Evolutionary conservation across 257 asterid species (phyloP).

Genomic region (Capsicum baccatum): DNA sequence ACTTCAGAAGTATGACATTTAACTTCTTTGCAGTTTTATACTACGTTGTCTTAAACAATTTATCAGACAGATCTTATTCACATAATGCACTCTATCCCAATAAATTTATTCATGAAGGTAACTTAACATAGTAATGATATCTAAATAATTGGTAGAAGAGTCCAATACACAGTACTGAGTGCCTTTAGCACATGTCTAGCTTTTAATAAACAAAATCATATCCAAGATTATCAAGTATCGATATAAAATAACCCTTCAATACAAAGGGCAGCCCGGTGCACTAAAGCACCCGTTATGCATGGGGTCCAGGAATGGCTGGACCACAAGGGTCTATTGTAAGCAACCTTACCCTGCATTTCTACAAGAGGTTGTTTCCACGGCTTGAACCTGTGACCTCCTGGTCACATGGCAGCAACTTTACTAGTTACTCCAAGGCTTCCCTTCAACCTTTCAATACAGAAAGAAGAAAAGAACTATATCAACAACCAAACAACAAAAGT

Average conservation of each 20-base stretch:
- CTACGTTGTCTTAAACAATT: neutral
- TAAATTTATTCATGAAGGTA: neutral
- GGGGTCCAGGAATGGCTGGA: no score
- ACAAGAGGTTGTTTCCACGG: no score
- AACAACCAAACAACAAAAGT: constrained; percentile 5
- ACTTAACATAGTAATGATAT: neutral
- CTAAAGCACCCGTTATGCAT: no score
- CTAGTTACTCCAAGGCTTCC: no score
- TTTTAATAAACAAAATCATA: neutral
- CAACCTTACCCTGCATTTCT: no score
- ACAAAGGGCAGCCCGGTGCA: neutral
- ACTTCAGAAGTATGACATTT: neutral
- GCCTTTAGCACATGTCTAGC: neutral
- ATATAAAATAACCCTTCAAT: neutral
- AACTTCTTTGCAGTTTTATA: neutral
- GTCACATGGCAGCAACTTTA: no score
- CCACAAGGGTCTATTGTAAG: no score
- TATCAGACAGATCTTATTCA: neutral
- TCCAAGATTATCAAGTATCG: neutral
- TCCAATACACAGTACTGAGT: neutral
- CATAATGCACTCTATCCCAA: neutral
- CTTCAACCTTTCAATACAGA: neutral
- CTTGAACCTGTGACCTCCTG: no score
- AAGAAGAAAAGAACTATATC: neutral
- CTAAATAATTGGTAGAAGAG: neutral